Conservation (phyloP, 495 filamentous ascomycete species). For the Penicillium fimorum region DNA sequence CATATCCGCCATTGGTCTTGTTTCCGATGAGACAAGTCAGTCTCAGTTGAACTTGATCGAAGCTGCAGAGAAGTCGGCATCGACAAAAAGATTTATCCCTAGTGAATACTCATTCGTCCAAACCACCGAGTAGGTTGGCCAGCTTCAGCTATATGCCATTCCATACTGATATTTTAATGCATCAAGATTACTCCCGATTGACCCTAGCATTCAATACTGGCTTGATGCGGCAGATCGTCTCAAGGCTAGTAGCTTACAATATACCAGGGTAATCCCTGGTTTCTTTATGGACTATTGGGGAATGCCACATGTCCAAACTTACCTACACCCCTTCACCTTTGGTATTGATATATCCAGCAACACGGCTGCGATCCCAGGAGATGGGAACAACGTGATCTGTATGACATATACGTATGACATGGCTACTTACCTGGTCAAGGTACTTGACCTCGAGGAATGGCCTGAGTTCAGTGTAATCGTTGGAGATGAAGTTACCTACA, state of each 20-base stretch:
- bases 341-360: slow-evolving; percentile 48
- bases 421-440: slow-evolving; percentile 47
- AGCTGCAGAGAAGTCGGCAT: slow-evolving; percentile 45
- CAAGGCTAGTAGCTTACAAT: slow-evolving; percentile 37
- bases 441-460: slow-evolving; percentile 48
- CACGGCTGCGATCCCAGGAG: slow-evolving; percentile 51
- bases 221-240: slow-evolving; percentile 34
- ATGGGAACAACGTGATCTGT: slow-evolving; percentile 45
- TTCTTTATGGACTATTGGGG: slow-evolving; percentile 58
- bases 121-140: slow-evolving; percentile 30
- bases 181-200: slow-evolving; percentile 31
- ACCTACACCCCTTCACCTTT: slow-evolving; percentile 39
- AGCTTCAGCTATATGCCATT: not conserved
- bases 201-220: slow-evolving; percentile 38
- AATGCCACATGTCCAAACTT: slow-evolving; percentile 43
- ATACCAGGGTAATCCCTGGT: slow-evolving; percentile 48
- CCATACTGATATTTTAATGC: not conserved
- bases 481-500: slow-evolving; percentile 50
- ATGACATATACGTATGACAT: slow-evolving; percentile 56
- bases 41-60: slow-evolving; percentile 48
- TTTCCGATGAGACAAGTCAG: slow-evolving; percentile 31
- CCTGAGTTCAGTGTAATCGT: slow-evolving; percentile 40
- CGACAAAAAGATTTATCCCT: slow-evolving; percentile 48
- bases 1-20: slow-evolving; percentile 48
- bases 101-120: slow-evolving; percentile 49